Conservation (phyloP, 176 grass and related monocot species). For the Aegilops longissima region DNA sequence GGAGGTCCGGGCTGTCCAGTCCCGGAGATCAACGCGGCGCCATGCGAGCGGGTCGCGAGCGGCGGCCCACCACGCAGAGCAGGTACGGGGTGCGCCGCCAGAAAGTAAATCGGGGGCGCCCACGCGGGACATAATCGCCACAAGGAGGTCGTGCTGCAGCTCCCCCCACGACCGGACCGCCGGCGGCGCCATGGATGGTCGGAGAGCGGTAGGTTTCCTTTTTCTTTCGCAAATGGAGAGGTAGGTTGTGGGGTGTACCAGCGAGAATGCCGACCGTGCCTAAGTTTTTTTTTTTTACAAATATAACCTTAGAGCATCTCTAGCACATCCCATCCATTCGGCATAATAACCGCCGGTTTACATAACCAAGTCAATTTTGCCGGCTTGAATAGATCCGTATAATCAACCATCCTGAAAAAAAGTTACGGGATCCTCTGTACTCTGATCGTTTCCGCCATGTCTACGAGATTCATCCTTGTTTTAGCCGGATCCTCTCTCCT, state of each 20-base stretch:
- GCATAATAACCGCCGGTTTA: too few relatives aligned
- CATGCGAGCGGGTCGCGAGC: conserved; percentile 50
- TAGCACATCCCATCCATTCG: too few relatives aligned
- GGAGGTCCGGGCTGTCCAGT: conserved; percentile 41
- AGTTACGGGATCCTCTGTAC: too few relatives aligned
- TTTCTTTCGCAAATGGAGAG: not conserved
- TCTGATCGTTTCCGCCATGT: too few relatives aligned
- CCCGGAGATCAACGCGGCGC: conserved; percentile 55
- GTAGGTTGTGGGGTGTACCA: not conserved
- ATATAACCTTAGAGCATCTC: too few relatives aligned
- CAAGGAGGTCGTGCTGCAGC: conserved; percentile 56
- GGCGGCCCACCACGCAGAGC: conserved; percentile 52
- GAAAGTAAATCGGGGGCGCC: conserved; percentile 42
- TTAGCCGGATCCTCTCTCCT: too few relatives aligned
- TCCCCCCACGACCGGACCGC: conserved; percentile 52
- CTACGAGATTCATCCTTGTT: too few relatives aligned
- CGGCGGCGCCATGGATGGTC: conserved; percentile 36
- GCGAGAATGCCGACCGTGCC: not conserved
- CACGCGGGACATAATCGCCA: conserved; percentile 47
- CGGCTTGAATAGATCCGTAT: too few relatives aligned
- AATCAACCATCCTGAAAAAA: too few relatives aligned
- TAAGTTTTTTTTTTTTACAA: too few relatives aligned
- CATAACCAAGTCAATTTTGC: too few relatives aligned
- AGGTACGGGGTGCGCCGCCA: conserved; percentile 42
- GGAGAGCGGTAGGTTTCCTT: not conserved